phyloP scores from a whole-genome alignment of 2,329 filamentous ascomycete genomes.

The Bipolaris oryzae region DNA sequence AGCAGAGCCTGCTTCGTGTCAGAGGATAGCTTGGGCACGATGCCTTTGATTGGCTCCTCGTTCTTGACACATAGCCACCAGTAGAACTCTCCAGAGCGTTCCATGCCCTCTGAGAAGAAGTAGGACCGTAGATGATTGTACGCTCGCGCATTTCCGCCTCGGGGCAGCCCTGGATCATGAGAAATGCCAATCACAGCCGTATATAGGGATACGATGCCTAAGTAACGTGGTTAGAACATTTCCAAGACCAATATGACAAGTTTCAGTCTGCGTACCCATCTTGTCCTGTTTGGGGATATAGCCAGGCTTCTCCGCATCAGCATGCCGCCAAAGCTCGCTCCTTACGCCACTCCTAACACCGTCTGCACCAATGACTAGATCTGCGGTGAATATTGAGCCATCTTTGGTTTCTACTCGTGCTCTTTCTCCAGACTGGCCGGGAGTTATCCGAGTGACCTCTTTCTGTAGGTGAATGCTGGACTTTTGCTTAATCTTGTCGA shows the following conservation, averaged over 20 bases:
- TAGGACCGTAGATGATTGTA: slow-evolving; percentile 6
- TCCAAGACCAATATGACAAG: not conserved
- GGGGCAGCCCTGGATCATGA: not conserved
- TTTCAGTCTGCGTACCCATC: not conserved
- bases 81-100: slow-evolving; percentile 4
- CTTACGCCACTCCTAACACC: not conserved
- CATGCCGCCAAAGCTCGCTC: not conserved
- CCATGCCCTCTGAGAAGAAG: slow-evolving; percentile 1
- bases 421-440: not conserved
- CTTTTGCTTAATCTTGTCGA: not conserved
- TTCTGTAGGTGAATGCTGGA: not conserved
- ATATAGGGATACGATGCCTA: slow-evolving; percentile 2
- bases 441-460: not conserved
- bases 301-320: not conserved
- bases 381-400: not conserved
- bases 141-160: slow-evolving; percentile 2
- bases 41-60: not conserved
- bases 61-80: slow-evolving; percentile 2
- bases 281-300: not conserved
- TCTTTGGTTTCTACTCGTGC: not conserved
- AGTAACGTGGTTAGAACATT: not conserved
- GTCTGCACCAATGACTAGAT: not conserved
- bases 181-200: slow-evolving; percentile 3
- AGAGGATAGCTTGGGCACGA: slow-evolving; percentile 1
- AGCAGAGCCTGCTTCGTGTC: slow-evolving; percentile 3